Base-by-base conservation (phyloP, 352 stramenopile genomes). In the Globisporangium abappressorium region DNA sequence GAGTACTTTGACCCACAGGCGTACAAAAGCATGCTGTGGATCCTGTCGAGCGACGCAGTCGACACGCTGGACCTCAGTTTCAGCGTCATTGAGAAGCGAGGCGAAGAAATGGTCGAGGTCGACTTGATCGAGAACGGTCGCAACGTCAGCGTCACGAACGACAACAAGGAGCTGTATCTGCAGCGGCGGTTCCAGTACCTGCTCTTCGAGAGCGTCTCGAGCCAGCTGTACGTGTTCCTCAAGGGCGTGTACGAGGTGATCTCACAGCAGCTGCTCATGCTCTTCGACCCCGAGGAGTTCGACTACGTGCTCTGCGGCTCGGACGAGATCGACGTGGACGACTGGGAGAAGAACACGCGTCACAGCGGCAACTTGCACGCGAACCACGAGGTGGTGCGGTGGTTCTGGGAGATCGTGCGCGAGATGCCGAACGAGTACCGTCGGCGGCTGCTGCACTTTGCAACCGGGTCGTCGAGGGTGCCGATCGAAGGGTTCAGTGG, bases 301-400 rank as follows among this genome's bases (percentile, higher is more conserved):
- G 94, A 99, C 73, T 82, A 98, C 51, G 61, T 98, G 8, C 80
- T 99, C 66, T 98, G 94, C 59, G 96, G 96, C 26, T 76, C 98
- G 47, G 91, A 97, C 20, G 81, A 83, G 57, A 98, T 99, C 69
- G 89, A 98, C 59, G 92, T 98, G 54, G 77, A 94, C 34, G 97
- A 99, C 75, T 99, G 97, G 97, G 69, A 70, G 89, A 98, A 72
- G 95, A 98, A 76, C 73, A 98, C 5, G 94, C n/a, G n/a, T n/a
- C n/a, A n/a, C n/a, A n/a, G n/a, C n/a, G n/a, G n/a, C n/a, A n/a
- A 99, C 73, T 82, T 98, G 47, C 90, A 97, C 20, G 81, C 83
- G 57, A 98, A 98, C 69, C 87, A 98, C 59, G 92, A 98, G 54
- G 77, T n/a, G n/a, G n/a, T n/a, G n/a, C n/a, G n/a, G n/a, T n/a